Conservation (phyloP, 2,329 filamentous ascomycete genomes). For the Ophiocordyceps camponoti-floridani region DNA sequence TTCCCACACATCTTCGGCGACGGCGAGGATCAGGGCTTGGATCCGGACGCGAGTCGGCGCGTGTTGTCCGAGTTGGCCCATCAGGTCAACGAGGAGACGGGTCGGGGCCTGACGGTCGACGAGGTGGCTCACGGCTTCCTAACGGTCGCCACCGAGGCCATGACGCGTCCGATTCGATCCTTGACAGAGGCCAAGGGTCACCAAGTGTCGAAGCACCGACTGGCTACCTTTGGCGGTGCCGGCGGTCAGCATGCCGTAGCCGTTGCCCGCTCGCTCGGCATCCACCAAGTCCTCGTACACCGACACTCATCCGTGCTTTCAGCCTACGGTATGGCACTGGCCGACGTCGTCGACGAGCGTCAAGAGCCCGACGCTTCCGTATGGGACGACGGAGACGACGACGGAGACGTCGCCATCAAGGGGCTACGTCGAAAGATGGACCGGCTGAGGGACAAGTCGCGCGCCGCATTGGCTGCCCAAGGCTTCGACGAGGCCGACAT, state of each 20-base stretch:
- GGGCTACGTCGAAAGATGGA: conserved; percentile 58
- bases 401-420: conserved; percentile 35
- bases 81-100: conserved; percentile 19
- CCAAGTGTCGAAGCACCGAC: conserved; percentile 15
- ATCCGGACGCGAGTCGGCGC: conserved; percentile 21
- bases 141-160: conserved; percentile 17
- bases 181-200: conserved; percentile 17
- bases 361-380: conserved; percentile 17
- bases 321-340: conserved; percentile 26
- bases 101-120: conserved; percentile 9
- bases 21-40: conserved; percentile 14
- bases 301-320: conserved; percentile 26
- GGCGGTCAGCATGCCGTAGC: conserved; percentile 26
- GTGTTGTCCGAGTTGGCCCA: conserved; percentile 16
- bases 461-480: conserved; percentile 49
- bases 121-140: conserved; percentile 19
- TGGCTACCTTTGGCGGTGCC: conserved; percentile 19
- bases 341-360: conserved; percentile 24
- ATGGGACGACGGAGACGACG: conserved; percentile 36
- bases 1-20: conserved; percentile 43
- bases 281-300: conserved; percentile 23
- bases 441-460: conserved; percentile 62
- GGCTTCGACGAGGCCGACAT: conserved; percentile 38
- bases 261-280: conserved; percentile 23
- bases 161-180: conserved; percentile 17